Conservation (phyloP, 345 rosid species). For the Capsella bursapastoris region DNA sequence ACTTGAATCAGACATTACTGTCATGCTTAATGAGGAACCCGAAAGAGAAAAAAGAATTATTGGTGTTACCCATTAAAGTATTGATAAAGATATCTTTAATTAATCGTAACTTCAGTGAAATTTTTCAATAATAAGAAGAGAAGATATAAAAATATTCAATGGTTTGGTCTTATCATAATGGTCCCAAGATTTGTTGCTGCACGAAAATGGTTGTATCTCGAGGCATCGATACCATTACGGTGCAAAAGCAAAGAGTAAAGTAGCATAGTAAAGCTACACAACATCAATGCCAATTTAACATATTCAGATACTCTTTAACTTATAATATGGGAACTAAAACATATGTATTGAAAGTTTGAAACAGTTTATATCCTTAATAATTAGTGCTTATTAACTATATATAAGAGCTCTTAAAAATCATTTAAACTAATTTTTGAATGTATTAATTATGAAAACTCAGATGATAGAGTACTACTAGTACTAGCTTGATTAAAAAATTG, state of each 20-base stretch:
- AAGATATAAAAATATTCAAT: neutral
- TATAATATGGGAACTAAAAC: too few relatives aligned
- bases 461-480: conserved; percentile 10
- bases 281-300: conserved; percentile 21
- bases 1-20: conserved; percentile 22
- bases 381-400: neutral
- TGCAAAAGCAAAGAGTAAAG: conserved; percentile 35
- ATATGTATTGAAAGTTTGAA: neutral
- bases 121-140: too few relatives aligned
- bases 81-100: conserved; percentile 37
- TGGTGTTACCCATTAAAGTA: conserved; percentile 39
- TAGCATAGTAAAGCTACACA: conserved; percentile 20
- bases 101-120: conserved; percentile 16
- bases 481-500: conserved; percentile 17
- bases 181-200: conserved; percentile 38
- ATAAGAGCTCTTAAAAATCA: neutral
- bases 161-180: conserved; percentile 45
- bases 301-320: neutral
- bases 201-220: conserved; percentile 39
- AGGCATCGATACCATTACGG: conserved; percentile 38
- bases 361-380: neutral
- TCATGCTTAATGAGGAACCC: conserved; percentile 37
- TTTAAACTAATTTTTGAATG: too few relatives aligned
- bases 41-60: conserved; percentile 28
- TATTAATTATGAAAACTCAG: neutral